phyloP scores from a whole-genome alignment of 441 rosid species.

The Eutrema salsugineum region DNA sequence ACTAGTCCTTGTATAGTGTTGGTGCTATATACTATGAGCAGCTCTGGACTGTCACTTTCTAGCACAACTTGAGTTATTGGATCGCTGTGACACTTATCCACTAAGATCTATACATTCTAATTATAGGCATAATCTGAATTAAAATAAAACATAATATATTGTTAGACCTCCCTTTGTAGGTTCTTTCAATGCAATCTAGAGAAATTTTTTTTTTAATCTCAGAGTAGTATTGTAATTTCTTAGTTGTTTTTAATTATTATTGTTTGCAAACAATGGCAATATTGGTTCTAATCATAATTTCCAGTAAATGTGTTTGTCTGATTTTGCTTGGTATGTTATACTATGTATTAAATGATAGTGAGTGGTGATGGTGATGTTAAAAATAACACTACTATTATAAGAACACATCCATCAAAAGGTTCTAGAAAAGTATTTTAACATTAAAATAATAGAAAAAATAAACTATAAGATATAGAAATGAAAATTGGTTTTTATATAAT shows the following conservation, averaged over 20 bases:
- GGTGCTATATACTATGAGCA: neutral
- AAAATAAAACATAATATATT: neutral
- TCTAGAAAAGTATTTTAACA: no score
- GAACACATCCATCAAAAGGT: no score
- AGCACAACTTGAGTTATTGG: neutral
- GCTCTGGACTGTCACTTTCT: neutral
- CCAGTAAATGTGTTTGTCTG: neutral
- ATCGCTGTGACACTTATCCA: slow-evolving; percentile 2
- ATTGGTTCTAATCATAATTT: slow-evolving; percentile 3
- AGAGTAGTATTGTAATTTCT: neutral
- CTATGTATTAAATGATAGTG: neutral
- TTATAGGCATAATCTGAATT: neutral
- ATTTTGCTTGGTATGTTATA: neutral
- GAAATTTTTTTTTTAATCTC: no score
- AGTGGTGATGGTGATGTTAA: neutral
- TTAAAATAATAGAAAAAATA: no score
- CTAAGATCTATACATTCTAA: neutral
- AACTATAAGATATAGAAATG: no score
- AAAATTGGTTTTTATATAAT: no score
- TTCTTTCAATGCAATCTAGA: neutral
- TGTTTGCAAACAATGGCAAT: neutral
- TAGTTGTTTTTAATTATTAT: neutral
- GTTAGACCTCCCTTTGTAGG: neutral
- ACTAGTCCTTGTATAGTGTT: slow-evolving; percentile 1
- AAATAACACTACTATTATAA: neutral